Evolutionary conservation across 2,329 filamentous ascomycete species (phyloP).

Genomic region (Rutstroemia sp.): DNA sequence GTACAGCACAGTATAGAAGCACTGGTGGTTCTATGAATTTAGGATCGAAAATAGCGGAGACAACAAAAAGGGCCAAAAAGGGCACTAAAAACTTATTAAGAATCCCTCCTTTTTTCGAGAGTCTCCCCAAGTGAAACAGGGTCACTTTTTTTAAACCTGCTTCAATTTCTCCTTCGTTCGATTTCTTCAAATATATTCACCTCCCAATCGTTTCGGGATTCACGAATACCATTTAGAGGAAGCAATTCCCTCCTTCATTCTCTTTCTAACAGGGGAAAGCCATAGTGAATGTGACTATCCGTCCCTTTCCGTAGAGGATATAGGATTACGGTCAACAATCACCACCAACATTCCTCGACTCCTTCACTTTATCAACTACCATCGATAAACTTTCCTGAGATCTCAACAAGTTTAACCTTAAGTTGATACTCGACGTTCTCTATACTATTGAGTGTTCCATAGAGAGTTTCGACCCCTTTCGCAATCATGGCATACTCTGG

Average conservation of each 20-base stretch:
- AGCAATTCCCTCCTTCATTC: not conserved
- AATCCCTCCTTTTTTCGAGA: not conserved
- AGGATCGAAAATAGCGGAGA: not conserved
- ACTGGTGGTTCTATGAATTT: too few relatives aligned
- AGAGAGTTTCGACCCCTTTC: not conserved
- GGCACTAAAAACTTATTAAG: not conserved
- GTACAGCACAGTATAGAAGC: too few relatives aligned
- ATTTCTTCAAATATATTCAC: not conserved
- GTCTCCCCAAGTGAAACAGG: not conserved
- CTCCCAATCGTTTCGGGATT: not conserved
- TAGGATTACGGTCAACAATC: not conserved
- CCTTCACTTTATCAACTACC: not conserved
- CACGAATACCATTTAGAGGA: not conserved
- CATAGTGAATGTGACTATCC: not conserved
- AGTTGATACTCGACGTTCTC: not conserved
- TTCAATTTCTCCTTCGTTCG: not conserved
- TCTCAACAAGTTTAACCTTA: not conserved
- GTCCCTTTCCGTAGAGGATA: not conserved
- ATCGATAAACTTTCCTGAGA: not conserved
- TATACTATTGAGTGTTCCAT: not conserved
- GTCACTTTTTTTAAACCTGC: not conserved
- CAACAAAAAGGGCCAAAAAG: not conserved
- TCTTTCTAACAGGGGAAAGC: not conserved
- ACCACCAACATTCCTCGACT: not conserved
- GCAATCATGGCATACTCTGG: conserved; percentile 58